Percentiles rank a stretch among this genome's conserved stretches.
phyloP scores from a whole-genome alignment of 2,329 filamentous ascomycete genomes.

The Curvularia hawaiiensis region DNA sequence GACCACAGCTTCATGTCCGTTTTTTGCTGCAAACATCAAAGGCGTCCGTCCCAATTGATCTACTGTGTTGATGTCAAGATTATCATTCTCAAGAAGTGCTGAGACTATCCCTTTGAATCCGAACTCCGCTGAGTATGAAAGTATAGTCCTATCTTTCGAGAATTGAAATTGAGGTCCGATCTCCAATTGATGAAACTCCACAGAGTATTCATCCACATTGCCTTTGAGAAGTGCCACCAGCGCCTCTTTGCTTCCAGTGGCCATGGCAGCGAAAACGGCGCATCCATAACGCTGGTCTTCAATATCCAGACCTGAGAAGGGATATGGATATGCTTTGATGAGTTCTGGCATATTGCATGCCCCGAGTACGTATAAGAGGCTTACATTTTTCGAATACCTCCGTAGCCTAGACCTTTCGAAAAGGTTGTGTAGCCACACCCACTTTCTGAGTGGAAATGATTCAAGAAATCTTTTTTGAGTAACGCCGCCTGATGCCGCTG shows the following conservation, averaged over 20 bases:
- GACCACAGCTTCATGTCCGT: neutral
- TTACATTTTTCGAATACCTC: constrained; percentile 18
- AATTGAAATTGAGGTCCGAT: constrained; percentile 9
- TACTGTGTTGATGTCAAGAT: neutral
- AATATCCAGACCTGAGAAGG: constrained; percentile 27
- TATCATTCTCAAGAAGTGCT: neutral
- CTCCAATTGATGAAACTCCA: neutral
- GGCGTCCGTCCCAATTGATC: neutral
- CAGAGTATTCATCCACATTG: neutral
- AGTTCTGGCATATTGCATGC: constrained; percentile 30
- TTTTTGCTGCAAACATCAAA: neutral
- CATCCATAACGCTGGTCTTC: constrained; percentile 40
- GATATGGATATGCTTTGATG: constrained; percentile 27
- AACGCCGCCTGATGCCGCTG: constrained; percentile 36
- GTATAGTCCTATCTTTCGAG: neutral
- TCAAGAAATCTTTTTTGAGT: constrained; percentile 22
- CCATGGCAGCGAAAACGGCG: constrained; percentile 44
- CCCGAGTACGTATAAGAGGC: constrained; percentile 26
- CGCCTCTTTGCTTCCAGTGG: neutral
- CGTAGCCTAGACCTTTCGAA: constrained; percentile 35
- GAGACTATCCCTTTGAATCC: neutral
- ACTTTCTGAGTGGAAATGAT: constrained; percentile 31
- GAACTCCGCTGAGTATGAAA: neutral
- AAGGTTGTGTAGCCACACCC: constrained; percentile 42
- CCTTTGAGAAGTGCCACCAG: neutral